phyloP scores from a whole-genome alignment of 2,329 filamentous ascomycete species.

The Ramularia endophylla region DNA sequence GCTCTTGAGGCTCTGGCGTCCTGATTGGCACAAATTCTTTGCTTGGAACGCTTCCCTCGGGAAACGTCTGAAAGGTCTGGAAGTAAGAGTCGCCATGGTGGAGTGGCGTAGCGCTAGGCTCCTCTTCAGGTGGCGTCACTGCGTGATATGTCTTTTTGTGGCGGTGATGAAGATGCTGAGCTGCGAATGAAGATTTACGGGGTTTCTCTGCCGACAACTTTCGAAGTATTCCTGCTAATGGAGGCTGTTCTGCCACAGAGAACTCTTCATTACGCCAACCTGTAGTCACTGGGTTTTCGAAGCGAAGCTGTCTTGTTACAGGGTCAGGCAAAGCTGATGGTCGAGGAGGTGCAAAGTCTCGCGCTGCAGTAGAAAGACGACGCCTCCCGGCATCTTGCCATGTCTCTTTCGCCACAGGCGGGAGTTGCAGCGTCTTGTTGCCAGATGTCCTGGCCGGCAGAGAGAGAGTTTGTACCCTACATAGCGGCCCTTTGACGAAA shows the following conservation, averaged over 20 bases:
- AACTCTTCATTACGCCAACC: neutral
- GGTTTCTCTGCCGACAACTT: conserved; percentile 1
- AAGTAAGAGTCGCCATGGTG: conserved; percentile 22
- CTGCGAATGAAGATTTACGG: conserved; percentile 1
- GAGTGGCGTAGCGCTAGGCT: conserved; percentile 10
- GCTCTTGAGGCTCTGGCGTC: conserved; percentile 1
- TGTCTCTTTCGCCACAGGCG: neutral
- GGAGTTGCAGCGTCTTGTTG: neutral
- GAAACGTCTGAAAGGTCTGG: conserved; percentile 18
- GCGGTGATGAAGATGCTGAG: neutral
- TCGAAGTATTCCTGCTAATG: conserved; percentile 1
- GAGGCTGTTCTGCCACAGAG: neutral
- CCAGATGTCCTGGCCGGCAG: conserved; percentile 1
- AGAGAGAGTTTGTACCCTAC: conserved; percentile 11
- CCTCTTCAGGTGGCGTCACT: conserved; percentile 20
- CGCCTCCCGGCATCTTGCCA: neutral
- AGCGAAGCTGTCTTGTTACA: conserved; percentile 9
- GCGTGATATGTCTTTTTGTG: conserved; percentile 16
- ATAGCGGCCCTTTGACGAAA: conserved; percentile 6
- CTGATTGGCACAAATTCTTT: conserved; percentile 16
- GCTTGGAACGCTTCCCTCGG: conserved; percentile 10
- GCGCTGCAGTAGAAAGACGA: too few relatives aligned
- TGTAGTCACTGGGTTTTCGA: conserved; percentile 5
- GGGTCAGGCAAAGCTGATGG: too few relatives aligned
- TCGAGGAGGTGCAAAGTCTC: too few relatives aligned